Percentiles rank a stretch among this genome's conserved stretches.
Conservation (phyloP, 2,329 filamentous ascomycete genomes). For the Xylariales sp. region DNA sequence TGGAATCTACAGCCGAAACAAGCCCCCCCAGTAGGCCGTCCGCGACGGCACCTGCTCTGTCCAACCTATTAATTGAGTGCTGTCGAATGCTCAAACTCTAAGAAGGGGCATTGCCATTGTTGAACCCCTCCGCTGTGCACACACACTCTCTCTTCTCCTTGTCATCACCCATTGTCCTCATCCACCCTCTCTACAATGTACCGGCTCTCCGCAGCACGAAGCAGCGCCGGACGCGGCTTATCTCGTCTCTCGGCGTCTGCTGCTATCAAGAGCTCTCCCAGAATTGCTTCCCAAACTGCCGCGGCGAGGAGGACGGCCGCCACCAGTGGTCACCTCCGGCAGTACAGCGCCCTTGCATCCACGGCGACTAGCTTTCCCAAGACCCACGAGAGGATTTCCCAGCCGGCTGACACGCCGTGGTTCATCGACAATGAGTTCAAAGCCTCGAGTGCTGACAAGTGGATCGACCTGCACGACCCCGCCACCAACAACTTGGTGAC, state of each 20-base stretch:
- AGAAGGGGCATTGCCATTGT: too few relatives aligned
- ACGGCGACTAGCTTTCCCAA: constrained; percentile 61
- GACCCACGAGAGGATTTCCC: constrained; percentile 65
- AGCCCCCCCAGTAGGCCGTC: too few relatives aligned
- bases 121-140: too few relatives aligned
- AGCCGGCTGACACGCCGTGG: constrained; percentile 69
- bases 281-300: constrained; percentile 30
- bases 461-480: constrained; percentile 77
- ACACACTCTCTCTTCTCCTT: too few relatives aligned
- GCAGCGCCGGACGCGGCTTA: constrained; percentile 18
- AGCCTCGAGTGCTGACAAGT: constrained; percentile 62
- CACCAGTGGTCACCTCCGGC: constrained; percentile 50
- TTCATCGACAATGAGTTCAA: constrained; percentile 80
- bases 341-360: constrained; percentile 47
- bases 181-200: constrained; percentile 25
- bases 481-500: constrained; percentile 84
- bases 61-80: too few relatives aligned
- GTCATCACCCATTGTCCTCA: too few relatives aligned
- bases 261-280: constrained; percentile 16
- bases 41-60: too few relatives aligned
- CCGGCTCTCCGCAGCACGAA: constrained; percentile 21
- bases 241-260: constrained; percentile 18
- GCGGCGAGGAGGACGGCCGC: constrained; percentile 53
- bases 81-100: too few relatives aligned
- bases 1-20: too few relatives aligned